Conservation (phyloP, 2,329 filamentous ascomycete species). For the Neofusicoccum cordaticola region DNA sequence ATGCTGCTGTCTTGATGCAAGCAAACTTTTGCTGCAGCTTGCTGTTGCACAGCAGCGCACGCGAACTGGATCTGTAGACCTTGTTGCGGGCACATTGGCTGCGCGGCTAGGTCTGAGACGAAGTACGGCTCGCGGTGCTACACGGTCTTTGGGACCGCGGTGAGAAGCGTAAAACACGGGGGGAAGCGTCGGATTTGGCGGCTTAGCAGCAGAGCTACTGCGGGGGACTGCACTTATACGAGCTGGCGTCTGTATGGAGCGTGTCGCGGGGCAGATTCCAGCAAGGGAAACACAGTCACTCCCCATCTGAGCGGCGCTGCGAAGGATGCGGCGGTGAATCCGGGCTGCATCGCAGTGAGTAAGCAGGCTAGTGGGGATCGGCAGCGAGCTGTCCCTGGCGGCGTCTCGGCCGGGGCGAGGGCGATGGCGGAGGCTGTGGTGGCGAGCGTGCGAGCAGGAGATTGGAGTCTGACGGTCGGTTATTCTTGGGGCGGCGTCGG, state of each 20-base stretch:
- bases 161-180: neutral
- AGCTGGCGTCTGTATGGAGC: neutral
- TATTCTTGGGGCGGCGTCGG: too few relatives aligned
- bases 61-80: neutral
- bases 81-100: neutral
- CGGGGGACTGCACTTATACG: neutral
- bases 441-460: too few relatives aligned
- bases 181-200: neutral
- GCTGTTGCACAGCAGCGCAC: neutral
- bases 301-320: neutral
- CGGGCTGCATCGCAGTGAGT: neutral
- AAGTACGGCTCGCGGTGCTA: neutral
- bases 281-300: neutral
- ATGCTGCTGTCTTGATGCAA: neutral
- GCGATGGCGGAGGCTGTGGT: neutral
- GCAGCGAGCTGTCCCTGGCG: neutral
- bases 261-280: neutral
- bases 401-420: neutral
- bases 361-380: neutral
- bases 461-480: too few relatives aligned
- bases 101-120: neutral
- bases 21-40: neutral
- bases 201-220: neutral
- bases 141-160: neutral
- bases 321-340: neutral